Percentiles rank a stretch among this genome's conserved stretches.
These are phyloP conservation scores for Laetiporus sulphureus DNA, from an alignment of 1,284 basidiomycete species.

Conservation along the genomic window DNA sequence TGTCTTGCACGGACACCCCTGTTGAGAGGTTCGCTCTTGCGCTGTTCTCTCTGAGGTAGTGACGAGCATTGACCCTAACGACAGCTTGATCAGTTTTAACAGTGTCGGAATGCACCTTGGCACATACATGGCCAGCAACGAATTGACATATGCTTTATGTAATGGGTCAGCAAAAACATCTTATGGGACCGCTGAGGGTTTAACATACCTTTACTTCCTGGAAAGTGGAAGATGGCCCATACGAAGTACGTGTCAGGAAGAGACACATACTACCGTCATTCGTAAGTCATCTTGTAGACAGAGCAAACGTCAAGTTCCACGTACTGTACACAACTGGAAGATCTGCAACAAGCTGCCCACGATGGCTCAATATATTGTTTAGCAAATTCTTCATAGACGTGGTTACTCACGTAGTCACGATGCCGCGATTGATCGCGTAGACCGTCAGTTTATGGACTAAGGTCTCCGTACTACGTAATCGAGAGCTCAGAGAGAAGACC, in stretches of 20 bases:
- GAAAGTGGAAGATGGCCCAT: constrained; percentile 4
- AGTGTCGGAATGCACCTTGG: neutral
- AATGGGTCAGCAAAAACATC: neutral
- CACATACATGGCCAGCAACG: constrained; percentile 1
- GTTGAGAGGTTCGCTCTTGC: neutral
- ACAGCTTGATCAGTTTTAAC: neutral
- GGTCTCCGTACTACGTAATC: constrained; percentile 1
- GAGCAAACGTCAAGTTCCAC: neutral
- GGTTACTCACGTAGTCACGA: constrained; percentile 1
- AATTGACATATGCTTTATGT: constrained; percentile 3
- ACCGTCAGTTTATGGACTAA: constrained; percentile 4
- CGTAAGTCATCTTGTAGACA: neutral
- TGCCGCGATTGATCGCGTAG: constrained; percentile 4
- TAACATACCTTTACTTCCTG: constrained; percentile 2
- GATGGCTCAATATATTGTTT: neutral
- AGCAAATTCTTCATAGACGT: neutral
- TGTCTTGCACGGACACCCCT: neutral
- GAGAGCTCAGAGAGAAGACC: too few species aligned
- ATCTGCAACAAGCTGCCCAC: constrained; percentile 1
- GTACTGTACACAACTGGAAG: neutral
- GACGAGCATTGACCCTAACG: constrained; percentile 3
- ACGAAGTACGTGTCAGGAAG: neutral
- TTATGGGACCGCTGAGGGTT: neutral
- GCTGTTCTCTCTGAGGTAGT: neutral
- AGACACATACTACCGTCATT: neutral